Percentiles rank a stretch among this genome's conserved stretches.
These are phyloP conservation scores for Corymbia maculata DNA, from an alignment of 345 rosid genomes.

Conservation along the genomic window DNA sequence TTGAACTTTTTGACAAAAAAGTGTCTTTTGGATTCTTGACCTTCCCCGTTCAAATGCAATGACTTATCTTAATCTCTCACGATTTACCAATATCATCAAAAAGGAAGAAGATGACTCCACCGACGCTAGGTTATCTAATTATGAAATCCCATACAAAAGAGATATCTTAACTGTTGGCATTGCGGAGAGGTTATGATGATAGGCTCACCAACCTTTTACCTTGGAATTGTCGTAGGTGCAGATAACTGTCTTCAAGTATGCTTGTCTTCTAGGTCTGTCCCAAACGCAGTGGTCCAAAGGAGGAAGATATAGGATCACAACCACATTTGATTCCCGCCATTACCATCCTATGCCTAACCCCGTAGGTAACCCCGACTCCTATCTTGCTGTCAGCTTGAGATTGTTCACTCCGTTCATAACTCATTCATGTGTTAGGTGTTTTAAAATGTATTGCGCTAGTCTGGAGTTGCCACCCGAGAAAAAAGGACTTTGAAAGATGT, in stretches of 20 bases:
- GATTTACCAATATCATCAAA: not conserved
- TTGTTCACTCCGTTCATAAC: not conserved
- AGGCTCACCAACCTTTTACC: not conserved
- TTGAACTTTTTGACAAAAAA: too few relatives aligned
- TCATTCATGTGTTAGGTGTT: not conserved
- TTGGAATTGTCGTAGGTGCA: not conserved
- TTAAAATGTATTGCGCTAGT: not conserved
- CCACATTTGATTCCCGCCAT: not conserved
- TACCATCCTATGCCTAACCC: not conserved
- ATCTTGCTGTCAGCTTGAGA: not conserved
- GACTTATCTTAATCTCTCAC: not conserved
- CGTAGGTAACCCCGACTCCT: not conserved
- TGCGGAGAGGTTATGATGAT: too few relatives aligned
- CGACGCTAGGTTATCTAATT: not conserved
- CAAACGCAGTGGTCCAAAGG: not conserved
- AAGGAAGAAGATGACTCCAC: not conserved
- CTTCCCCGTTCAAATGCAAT: not conserved
- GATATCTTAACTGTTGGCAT: not conserved
- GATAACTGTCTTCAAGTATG: too few relatives aligned
- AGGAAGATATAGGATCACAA: not conserved
- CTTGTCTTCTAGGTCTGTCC: not conserved
- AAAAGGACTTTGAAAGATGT: not conserved
- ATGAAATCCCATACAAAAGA: not conserved
- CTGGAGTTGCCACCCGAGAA: not conserved
- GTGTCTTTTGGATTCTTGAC: too few relatives aligned